Evolutionary conservation across 106 monocot species (phyloP), one percentile per base, ranked within the genome.

Genomic region (Cymbidium sinense): DNA sequence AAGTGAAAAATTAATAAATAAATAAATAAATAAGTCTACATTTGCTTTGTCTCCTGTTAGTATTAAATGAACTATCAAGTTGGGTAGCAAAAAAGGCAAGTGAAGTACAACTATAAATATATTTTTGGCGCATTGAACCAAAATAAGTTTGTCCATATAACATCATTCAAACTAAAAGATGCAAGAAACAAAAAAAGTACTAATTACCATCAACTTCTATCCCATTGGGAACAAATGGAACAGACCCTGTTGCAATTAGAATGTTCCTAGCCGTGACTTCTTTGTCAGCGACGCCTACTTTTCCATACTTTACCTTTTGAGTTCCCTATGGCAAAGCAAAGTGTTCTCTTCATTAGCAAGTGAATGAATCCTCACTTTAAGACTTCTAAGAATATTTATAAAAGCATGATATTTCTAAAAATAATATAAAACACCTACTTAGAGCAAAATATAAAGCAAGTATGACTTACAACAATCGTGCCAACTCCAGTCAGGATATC

Each of bases 161-260:
- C 61, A 67, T 33, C 10, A 67, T 31, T 13, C 15, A 13, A 5
- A 31, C 29, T 67, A 27, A 43, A 27, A 64, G 7, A 62, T 54
- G 37, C 29, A 7, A 34, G 34, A 15, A 36, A 23, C 15, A 77
- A 78, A n/a, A 36, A 0, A 81, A 79, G 61, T 65, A 75, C 33
- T 19, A 72, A 13, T 84, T 89, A 93, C 96, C 96, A 84, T 96
- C 96, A 80, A 96, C 80, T 91, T 96, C 98, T 77, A 99, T 94
- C 81, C 98, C 98, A 79, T 85, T 94, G 36, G 98, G 98, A 79
- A 99, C 89, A 80, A 99, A 99, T 73, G 98, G 98, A 58, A 94
- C 87, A 39, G 98, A 99, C 69, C 98, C 98, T 35, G 98, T 99
- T 23, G 98, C 94, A 85, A 99, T 99, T 43, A 99, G 92, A 54